A percentile compares a stretch with the other conserved stretches of the same genome.
Evolutionary conservation across 208 protist species (phyloP).

Genomic region (Plasmodiophora brassicae): DNA sequence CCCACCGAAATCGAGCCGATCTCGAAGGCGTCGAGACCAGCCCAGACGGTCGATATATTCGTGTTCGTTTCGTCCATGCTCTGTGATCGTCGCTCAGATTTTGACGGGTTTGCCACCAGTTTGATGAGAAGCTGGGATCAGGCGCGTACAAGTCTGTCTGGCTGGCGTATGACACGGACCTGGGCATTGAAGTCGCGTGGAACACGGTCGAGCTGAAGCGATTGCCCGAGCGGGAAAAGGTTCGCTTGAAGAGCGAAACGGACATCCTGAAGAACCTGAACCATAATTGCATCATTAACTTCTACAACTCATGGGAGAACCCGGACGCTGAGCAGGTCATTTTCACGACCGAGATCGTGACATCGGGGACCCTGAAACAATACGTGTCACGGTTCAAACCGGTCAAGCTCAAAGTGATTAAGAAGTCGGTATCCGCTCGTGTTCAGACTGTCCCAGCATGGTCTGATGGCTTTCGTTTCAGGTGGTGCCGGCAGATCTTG

Average conservation of each 20-base stretch:
- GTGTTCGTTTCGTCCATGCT: background rate
- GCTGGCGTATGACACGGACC: slow-evolving; percentile 65
- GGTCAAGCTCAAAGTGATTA: slow-evolving; percentile 59
- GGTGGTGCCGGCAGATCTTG: slow-evolving; percentile 71
- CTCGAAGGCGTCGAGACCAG: slow-evolving; percentile 19
- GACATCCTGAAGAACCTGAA: slow-evolving; percentile 61
- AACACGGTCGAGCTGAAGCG: slow-evolving; percentile 61
- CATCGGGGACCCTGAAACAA: slow-evolving; percentile 66
- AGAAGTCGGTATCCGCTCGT: slow-evolving; percentile 46
- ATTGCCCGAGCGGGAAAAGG: background rate
- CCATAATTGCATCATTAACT: slow-evolving; percentile 72
- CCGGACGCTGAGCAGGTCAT: slow-evolving; percentile 47
- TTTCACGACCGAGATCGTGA: slow-evolving; percentile 79
- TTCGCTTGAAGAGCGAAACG: slow-evolving; percentile 61
- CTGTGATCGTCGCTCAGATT: background rate
- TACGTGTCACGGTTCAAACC: slow-evolving; percentile 52
- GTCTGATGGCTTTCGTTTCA: background rate
- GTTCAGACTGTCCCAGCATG: background rate
- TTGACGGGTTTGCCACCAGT: slow-evolving; percentile 22
- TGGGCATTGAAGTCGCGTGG: slow-evolving; percentile 77
- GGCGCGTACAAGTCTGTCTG: slow-evolving; percentile 67
- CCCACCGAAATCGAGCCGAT: slow-evolving; percentile 7
- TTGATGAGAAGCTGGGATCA: slow-evolving; percentile 48
- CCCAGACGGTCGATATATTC: background rate
- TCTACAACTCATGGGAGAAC: slow-evolving; percentile 65